Percentiles rank a stretch among this genome's conserved stretches.
Evolutionary conservation across 2,329 filamentous ascomycete genomes (phyloP).

Genomic region (Ceratocystiopsis brevicomis): DNA sequence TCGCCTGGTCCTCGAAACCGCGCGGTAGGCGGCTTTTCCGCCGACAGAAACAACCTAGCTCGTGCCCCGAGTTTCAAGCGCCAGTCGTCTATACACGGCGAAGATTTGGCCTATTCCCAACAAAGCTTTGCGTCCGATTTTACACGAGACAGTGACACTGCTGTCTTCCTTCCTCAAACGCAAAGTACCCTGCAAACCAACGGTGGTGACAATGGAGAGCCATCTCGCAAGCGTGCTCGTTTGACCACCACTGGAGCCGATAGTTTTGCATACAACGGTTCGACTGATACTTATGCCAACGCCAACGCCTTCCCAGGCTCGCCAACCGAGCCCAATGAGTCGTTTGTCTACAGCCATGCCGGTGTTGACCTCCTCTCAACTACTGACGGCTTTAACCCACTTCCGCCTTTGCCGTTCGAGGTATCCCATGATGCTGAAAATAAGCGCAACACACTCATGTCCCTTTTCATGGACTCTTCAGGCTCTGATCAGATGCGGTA

Average conservation of each 20-base stretch:
- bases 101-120: conserved; percentile 61
- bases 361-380: conserved; percentile 19
- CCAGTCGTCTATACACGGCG: conserved; percentile 52
- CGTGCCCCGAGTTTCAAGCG: conserved; percentile 52
- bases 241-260: conserved; percentile 35
- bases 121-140: conserved; percentile 66
- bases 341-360: conserved; percentile 47
- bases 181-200: conserved; percentile 20
- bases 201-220: conserved; percentile 46
- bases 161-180: conserved; percentile 40
- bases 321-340: conserved; percentile 64
- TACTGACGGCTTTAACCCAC: conserved; percentile 36
- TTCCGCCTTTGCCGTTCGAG: conserved; percentile 45
- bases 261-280: conserved; percentile 30
- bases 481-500: conserved; percentile 51
- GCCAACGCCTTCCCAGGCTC: conserved; percentile 41
- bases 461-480: conserved; percentile 59
- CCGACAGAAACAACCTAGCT: conserved; percentile 33
- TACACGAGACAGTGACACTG: conserved; percentile 49
- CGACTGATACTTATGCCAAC: conserved; percentile 22
- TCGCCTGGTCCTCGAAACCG: conserved; percentile 56
- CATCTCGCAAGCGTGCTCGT: conserved; percentile 61
- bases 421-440: conserved; percentile 48
- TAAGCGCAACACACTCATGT: conserved; percentile 66
- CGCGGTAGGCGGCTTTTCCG: background rate